Evolutionary conservation across 345 rosid genomes (phyloP).

Genomic region (Orychophragmus violaceus): DNA sequence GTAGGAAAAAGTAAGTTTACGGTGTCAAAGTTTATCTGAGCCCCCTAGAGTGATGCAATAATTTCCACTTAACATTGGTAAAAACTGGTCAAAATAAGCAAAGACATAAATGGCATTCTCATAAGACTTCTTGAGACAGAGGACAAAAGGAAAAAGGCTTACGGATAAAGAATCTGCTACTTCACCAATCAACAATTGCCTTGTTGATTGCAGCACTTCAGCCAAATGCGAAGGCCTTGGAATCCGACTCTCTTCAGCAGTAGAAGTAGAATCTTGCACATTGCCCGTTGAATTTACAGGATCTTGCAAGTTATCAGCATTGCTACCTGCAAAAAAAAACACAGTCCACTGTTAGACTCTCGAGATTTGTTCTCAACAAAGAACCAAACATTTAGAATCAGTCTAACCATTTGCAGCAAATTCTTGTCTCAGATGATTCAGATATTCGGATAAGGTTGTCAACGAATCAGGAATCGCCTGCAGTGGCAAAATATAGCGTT

Average conservation of each 20-base stretch:
- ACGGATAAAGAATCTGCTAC: slow-evolving; percentile 51
- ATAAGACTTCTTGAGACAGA: background rate
- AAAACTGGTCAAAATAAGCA: background rate
- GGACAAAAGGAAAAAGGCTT: slow-evolving; percentile 13
- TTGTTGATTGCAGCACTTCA: slow-evolving; percentile 42
- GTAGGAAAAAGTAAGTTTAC: background rate
- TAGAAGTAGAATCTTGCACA: slow-evolving; percentile 34
- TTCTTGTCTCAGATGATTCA: slow-evolving; percentile 42
- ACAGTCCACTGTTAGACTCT: slow-evolving; percentile 2
- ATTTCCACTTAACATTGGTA: background rate
- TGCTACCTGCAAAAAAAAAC: slow-evolving; percentile 23
- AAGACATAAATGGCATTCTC: background rate
- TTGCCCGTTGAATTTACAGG: slow-evolving; percentile 17
- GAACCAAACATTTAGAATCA: background rate
- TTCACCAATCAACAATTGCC: slow-evolving; percentile 46
- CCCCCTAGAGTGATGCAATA: background rate
- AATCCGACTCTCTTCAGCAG: slow-evolving; percentile 32
- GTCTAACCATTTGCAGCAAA: slow-evolving; percentile 38
- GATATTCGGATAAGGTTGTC: slow-evolving; percentile 47
- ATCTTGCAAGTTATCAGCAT: slow-evolving; percentile 30
- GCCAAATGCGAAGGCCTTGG: slow-evolving; percentile 51
- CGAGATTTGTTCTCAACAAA: slow-evolving; percentile 1
- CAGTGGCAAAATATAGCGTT: background rate
- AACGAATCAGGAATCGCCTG: slow-evolving; percentile 50
- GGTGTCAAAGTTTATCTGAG: background rate